Base-by-base conservation (phyloP, 1,139 yeast genomes). In the Protomyces arabidopsidicola region DNA sequence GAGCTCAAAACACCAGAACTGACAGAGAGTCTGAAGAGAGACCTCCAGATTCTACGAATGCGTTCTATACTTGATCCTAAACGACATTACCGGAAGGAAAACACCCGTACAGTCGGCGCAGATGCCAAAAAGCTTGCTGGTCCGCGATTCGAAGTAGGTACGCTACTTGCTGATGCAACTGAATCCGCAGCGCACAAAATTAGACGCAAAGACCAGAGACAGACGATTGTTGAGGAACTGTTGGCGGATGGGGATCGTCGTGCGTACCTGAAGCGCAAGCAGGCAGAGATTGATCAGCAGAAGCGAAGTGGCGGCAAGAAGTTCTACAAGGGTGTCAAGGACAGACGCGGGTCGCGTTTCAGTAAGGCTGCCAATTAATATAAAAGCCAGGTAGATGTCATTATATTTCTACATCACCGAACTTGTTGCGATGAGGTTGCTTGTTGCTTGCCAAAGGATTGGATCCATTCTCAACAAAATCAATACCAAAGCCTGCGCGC, bases 61-160 rank as follows among this genome's bases (percentile, higher is more conserved):
- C 84, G 98, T 75, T 86, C 87, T 67, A 97, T 93, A 20, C 80
- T 93, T 68, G 98, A 93, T 73, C 98, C 98, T 3, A 93, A 93
- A 75, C 83, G 98, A 71, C 97, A 90, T 76, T 93, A 93, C 76
- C 90, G 88, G 76, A 67, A 67, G 22, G 69, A 65, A 12, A 66
- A 65, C 38, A 61, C 67, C 8, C 63, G 50, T 48, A 55, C 60
- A 9, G 88, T 95, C 87, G 81, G 81, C 64, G 79, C 83, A 4
- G 96, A 97, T 22, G 90, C 88, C 71, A 84, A 80, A 69, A 42
- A 42, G 10, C 48, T 42, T 10, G 48, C 48, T 4, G 48, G 48
- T 42, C 48, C 48, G 10, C 48, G 48, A 16, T 90, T 93, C 74
- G 95, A 91, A 68, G 82, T 88, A 72, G 98, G 98, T 12, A 90